These are phyloP conservation scores for Fusarium sp. DNA, from an alignment of 2,329 filamentous ascomycete genomes.

Conservation along the genomic window DNA sequence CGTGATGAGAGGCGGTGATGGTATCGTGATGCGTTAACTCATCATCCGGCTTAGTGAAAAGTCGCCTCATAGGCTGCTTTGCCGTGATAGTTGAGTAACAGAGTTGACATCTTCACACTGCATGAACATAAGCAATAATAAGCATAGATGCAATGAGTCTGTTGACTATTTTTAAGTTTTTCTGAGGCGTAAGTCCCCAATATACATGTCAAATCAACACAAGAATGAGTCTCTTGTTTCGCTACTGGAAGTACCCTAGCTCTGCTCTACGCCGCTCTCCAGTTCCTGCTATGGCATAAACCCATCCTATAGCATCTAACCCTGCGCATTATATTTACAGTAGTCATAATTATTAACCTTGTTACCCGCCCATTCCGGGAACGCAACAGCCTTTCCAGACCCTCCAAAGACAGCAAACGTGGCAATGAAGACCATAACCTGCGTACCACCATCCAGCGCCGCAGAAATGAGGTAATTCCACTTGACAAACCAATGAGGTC, in stretches of 20 bases:
- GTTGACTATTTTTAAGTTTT: too few relatives aligned
- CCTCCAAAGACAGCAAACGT: constrained; percentile 68
- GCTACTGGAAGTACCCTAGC: neutral
- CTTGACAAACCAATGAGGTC: constrained; percentile 63
- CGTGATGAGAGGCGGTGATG: fast-evolving
- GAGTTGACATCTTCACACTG: neutral
- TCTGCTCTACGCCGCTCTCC: neutral
- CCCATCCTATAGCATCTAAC: neutral
- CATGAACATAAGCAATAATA: neutral
- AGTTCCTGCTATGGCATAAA: neutral
- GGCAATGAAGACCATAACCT: constrained; percentile 62
- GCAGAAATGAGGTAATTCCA: constrained; percentile 65
- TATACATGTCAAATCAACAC: too few relatives aligned
- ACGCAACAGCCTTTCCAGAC: constrained; percentile 56
- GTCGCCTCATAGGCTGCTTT: fast-evolving
- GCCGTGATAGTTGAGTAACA: fast-evolving
- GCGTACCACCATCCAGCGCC: constrained; percentile 63
- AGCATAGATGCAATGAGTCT: too few relatives aligned
- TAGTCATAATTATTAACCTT: constrained; percentile 46
- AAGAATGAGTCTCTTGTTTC: neutral
- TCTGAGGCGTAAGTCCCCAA: too few relatives aligned
- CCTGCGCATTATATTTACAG: neutral
- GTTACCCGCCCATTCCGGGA: constrained; percentile 67
- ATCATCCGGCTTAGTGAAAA: neutral
- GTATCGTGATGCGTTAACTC: too few relatives aligned